Evolutionary conservation across 2,329 filamentous ascomycete species (phyloP), one percentile per base, ranked within the genome.

Genomic region (Verticillium nubilum): DNA sequence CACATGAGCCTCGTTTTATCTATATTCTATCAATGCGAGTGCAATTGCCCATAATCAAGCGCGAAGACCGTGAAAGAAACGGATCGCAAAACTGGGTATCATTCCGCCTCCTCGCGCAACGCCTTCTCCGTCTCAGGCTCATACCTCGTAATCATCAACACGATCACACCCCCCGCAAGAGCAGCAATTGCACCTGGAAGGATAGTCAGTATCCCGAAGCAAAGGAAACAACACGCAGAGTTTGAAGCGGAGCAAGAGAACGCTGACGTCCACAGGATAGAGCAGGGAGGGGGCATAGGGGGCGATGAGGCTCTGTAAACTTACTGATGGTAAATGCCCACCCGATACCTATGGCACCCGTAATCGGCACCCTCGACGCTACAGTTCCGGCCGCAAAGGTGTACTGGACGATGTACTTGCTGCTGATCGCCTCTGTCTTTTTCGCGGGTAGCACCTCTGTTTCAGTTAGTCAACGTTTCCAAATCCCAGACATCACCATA

Each of bases 291-390:
- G n/a, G n/a, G n/a, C n/a, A n/a, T n/a, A n/a, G n/a, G n/a, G n/a
- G n/a, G n/a, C n/a, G n/a, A n/a, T n/a, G n/a, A n/a, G n/a, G n/a
- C n/a, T 3, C 12, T 4, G 13, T 2, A 15, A 3, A 53, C 58
- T 56, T 15, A 63, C 62, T 59, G 15, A 85, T 67, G 0, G 78
- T 80, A 60, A 81, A 84, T 0, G 80, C 74, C 76, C 81, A 81
- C 0, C 83, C 83, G 0, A 73, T 66, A 0, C 82, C 82, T 58
- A 86, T 77, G 1, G 69, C 72, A 7, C 79, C 63, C 9, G 82
- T 78, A 75, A 87, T 76, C 2, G 79, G 79, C 2, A 80, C 69
- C 19, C 86, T 78, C 1, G 78, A 73, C 0, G 80, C 82, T 15
- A 77, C 81, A 2, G 78, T 79, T 0, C 74, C 77, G 0, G 84